Evolutionary conservation across 495 filamentous ascomycete genomes (phyloP).

Genomic region (Pyrenopolyporus hunteri): DNA sequence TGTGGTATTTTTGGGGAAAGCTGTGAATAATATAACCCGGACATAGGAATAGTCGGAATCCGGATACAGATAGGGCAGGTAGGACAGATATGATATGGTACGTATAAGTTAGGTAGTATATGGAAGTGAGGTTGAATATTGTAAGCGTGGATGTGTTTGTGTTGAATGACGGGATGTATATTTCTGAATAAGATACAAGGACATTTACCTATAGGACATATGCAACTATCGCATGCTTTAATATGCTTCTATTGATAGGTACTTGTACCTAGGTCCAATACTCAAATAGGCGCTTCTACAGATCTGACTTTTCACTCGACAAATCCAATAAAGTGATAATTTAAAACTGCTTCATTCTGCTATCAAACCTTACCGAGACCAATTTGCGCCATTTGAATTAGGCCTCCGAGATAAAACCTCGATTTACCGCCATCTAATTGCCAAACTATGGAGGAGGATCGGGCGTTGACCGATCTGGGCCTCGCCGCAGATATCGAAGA

Average conservation of each 20-base stretch:
- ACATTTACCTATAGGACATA: not conserved
- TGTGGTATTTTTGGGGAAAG: conserved; percentile 18
- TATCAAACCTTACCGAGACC: not conserved
- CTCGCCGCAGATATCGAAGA: conserved; percentile 62
- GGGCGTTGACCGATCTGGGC: conserved; percentile 57
- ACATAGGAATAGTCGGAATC: not conserved
- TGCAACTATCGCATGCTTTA: not conserved
- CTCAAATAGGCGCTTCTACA: too few species aligned
- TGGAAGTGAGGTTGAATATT: not conserved
- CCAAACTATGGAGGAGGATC: conserved; percentile 58
- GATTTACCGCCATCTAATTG: too few species aligned
- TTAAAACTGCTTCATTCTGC: not conserved
- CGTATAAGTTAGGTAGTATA: too few species aligned
- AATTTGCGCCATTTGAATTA: too few species aligned
- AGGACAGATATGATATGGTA: not conserved
- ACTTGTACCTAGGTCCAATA: not conserved
- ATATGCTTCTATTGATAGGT: not conserved
- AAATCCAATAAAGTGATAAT: not conserved
- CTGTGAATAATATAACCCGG: not conserved
- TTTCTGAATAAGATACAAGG: too few species aligned
- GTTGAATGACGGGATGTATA: too few species aligned
- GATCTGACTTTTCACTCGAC: conserved; percentile 23
- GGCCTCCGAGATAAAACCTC: too few species aligned
- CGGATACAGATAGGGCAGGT: too few species aligned
- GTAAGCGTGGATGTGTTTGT: not conserved